Evolutionary conservation across 192 early-diverging fungal genomes (phyloP).

Genomic region (Coemansia sp.): DNA sequence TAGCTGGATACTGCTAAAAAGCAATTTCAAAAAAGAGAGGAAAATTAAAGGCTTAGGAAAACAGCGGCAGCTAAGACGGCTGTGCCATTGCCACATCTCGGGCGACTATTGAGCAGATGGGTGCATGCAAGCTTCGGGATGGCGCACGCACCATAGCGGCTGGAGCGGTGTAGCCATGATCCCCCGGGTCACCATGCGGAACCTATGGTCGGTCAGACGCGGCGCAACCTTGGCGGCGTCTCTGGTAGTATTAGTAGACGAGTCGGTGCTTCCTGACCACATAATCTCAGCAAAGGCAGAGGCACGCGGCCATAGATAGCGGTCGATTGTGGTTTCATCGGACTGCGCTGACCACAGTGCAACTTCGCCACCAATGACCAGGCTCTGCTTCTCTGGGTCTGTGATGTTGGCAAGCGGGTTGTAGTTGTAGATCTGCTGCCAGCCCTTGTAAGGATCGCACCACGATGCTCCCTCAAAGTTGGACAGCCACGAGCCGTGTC

Average conservation of each 20-base stretch:
- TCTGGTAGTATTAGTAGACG: constrained; percentile 50
- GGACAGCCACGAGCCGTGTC: constrained; percentile 70
- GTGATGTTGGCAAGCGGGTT: constrained; percentile 62
- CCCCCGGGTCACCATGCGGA: constrained; percentile 65
- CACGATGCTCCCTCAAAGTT: constrained; percentile 67
- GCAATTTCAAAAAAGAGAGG: neutral
- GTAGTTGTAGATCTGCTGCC: constrained; percentile 69
- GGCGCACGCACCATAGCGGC: constrained; percentile 66
- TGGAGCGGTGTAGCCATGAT: constrained; percentile 68
- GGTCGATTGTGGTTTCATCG: constrained; percentile 60
- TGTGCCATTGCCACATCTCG: neutral
- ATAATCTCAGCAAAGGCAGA: constrained; percentile 67
- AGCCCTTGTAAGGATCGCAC: constrained; percentile 71
- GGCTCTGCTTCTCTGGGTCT: constrained; percentile 55
- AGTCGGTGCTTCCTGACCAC: constrained; percentile 68
- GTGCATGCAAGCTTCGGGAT: constrained; percentile 51
- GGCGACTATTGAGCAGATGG: constrained; percentile 7
- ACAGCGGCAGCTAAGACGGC: neutral
- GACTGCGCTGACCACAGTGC: constrained; percentile 70
- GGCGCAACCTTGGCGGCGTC: constrained; percentile 60
- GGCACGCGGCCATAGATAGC: constrained; percentile 68
- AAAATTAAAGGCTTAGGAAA: neutral
- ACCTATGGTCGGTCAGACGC: constrained; percentile 68
- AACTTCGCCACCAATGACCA: constrained; percentile 68
- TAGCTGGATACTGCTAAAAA: neutral